Base-by-base conservation (phyloP, 371 early-diverging fungal species). In the Gilbertella persicaria region DNA sequence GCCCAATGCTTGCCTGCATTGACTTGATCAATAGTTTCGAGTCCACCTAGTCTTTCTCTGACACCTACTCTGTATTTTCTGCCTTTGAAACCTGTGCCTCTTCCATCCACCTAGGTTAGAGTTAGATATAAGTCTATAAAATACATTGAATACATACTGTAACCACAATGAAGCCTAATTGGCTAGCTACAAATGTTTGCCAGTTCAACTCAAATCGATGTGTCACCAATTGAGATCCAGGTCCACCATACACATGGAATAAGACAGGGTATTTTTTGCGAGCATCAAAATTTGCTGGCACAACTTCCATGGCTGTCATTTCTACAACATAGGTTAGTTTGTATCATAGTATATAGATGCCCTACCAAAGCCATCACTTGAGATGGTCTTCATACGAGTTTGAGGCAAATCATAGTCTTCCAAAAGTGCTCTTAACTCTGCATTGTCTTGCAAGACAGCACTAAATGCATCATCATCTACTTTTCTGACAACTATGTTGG, bases 241-340 rank as follows among this genome's bases (percentile, higher is more conserved):
- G 97, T 3, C 98, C 98, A 23, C 96, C 97, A 63, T 95, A 96
- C 13, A 93, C 90, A 60, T 85, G 81, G 69, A 96, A 88, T 23
- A 96, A 57, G 1, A 96, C 92, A n/a, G 94, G 94, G 55, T 97
- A 95, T 7, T 75, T 69, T 21, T 75, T 76, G 12, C 44, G 66
- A 3, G 69, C 71, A 42, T 95, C 82, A 64, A 97, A 97, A 44
- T 86, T 83, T 24, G 92, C 86, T 16, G 98, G 98, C 17, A 88
- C 72, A 13, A 84, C 77, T 47, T 93, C 84, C 73, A 87, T 80
- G n/a, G 87, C 93, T 66, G 93, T 93, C 71, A 97, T 72, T n/a
- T 88, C 90, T 77, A 30, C 12, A 20, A 36, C 59, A 19, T 16
- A 25, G 26, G 17, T 19, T 13, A 57, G 26, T 36, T 63, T 41